These are phyloP conservation scores for Diplodia corticola DNA, from an alignment of 2,329 filamentous ascomycete genomes.

Conservation along the genomic window DNA sequence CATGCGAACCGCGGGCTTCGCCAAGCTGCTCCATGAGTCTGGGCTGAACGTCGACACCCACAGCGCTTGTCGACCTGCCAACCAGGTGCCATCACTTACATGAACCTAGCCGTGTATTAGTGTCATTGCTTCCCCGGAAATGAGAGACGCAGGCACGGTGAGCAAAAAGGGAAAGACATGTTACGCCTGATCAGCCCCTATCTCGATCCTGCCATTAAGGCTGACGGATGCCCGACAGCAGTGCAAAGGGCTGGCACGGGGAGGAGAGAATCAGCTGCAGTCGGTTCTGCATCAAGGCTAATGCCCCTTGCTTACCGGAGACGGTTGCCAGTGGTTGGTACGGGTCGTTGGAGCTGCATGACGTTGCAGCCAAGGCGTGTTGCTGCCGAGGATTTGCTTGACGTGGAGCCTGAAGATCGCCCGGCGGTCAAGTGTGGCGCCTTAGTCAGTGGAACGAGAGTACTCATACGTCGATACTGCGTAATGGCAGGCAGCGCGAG, in stretches of 20 bases:
- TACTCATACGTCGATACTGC: not conserved
- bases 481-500: not conserved
- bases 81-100: not conserved
- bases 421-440: not conserved
- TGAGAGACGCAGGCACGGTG: not conserved
- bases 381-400: not conserved
- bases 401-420: constrained; percentile 7
- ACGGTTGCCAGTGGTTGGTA: not conserved
- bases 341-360: not conserved
- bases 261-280: too few species aligned
- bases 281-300: not conserved
- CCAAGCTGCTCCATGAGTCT: not conserved
- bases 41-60: not conserved
- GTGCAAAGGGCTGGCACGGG: too few species aligned
- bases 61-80: not conserved
- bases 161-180: not conserved
- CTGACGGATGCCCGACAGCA: not conserved
- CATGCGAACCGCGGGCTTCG: not conserved
- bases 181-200: not conserved
- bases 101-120: not conserved
- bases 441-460: not conserved
- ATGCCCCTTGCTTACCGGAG: not conserved
- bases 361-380: constrained; percentile 2
- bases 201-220: not conserved
- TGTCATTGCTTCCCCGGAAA: not conserved